These are phyloP conservation scores for Lepiota venenata DNA, from an alignment of 768 basidiomycete genomes.

Conservation along the genomic window DNA sequence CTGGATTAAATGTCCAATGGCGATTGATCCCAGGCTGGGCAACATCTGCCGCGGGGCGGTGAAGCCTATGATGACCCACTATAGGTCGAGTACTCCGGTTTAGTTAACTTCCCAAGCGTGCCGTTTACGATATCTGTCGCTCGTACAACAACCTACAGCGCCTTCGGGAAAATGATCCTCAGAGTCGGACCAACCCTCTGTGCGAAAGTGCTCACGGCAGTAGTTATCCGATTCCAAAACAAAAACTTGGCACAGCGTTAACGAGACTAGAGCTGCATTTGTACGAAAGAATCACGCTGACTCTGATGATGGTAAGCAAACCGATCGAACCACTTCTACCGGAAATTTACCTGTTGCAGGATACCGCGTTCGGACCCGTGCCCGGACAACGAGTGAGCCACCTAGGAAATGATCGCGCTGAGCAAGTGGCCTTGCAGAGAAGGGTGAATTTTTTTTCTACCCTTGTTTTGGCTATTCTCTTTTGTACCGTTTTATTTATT, in stretches of 20 bases:
- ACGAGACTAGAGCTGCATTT: slow-evolving; percentile 45
- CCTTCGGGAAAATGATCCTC: slow-evolving; percentile 26
- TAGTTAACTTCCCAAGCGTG: slow-evolving; percentile 28
- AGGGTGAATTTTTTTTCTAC: no score
- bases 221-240: slow-evolving; percentile 40
- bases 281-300: slow-evolving; percentile 53
- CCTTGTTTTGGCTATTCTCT: no score
- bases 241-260: slow-evolving; percentile 45
- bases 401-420: slow-evolving; percentile 54
- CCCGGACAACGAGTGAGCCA: slow-evolving; percentile 45
- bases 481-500: no score
- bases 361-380: slow-evolving; percentile 30
- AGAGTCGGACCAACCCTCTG: slow-evolving; percentile 4
- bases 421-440: no score
- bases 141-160: slow-evolving; percentile 47
- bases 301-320: slow-evolving; percentile 32
- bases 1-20: not conserved
- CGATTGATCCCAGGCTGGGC: not conserved
- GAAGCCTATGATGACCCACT: not conserved
- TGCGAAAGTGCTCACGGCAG: slow-evolving; percentile 42
- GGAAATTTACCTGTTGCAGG: not conserved
- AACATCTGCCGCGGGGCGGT: not conserved
- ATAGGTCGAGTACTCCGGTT: slow-evolving; percentile 15
- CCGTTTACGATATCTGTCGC: slow-evolving; percentile 51
- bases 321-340: not conserved